These are phyloP conservation scores for Vitellaria paradoxa DNA, from an alignment of 179 eudicot species.

Conservation along the genomic window DNA sequence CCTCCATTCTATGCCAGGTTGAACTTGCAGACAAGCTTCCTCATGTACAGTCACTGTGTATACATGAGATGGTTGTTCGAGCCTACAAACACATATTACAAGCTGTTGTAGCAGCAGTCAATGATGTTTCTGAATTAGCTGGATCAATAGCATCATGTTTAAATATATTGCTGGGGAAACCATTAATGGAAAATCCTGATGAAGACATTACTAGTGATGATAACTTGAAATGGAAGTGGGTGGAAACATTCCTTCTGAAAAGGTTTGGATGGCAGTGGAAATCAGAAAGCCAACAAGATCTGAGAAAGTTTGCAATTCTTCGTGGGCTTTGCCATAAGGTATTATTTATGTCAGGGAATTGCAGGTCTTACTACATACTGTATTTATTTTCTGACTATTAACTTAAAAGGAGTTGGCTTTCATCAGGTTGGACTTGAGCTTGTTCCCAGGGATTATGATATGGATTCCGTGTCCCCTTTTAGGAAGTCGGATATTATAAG, in stretches of 20 bases:
- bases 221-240: constrained; percentile 69
- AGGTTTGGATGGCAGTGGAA: constrained; percentile 74
- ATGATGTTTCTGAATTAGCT: constrained; percentile 49
- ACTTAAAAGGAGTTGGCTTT: neutral
- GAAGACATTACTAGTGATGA: constrained; percentile 33
- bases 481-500: constrained; percentile 62
- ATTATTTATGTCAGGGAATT: neutral
- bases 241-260: constrained; percentile 56
- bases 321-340: constrained; percentile 89
- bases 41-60: constrained; percentile 73
- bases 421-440: constrained; percentile 78
- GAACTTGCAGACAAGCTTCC: constrained; percentile 88
- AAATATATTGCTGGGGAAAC: constrained; percentile 65
- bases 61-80: constrained; percentile 81
- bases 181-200: constrained; percentile 28
- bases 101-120: constrained; percentile 62
- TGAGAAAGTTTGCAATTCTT: constrained; percentile 71
- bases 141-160: constrained; percentile 64
- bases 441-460: constrained; percentile 72
- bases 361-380: neutral
- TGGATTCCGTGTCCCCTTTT: constrained; percentile 63
- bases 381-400: neutral
- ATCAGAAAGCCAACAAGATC: constrained; percentile 40
- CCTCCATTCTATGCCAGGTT: constrained; percentile 40
- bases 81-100: constrained; percentile 76